These are phyloP conservation scores for Phylloporus sp. DNA, from an alignment of 768 basidiomycete species.

Conservation along the genomic window DNA sequence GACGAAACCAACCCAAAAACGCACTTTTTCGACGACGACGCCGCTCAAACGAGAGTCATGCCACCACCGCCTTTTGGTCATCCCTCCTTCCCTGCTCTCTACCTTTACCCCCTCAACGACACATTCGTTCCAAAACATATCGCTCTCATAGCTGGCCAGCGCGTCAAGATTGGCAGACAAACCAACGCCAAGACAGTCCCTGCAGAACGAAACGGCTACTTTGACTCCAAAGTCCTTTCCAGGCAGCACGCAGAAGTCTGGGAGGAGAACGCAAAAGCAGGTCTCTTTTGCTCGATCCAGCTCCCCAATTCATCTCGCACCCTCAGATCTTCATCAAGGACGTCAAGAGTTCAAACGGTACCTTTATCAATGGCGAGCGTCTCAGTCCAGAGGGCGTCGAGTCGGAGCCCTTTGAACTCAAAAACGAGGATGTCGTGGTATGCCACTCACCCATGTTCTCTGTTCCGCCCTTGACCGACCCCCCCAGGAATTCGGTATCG, in stretches of 20 bases:
- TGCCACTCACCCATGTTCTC: constrained; percentile 31
- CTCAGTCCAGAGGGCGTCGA: constrained; percentile 86
- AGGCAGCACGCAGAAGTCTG: constrained; percentile 98
- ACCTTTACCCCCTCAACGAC: constrained; percentile 90
- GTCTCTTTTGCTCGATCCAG: constrained; percentile 11
- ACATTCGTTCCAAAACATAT: constrained; percentile 95
- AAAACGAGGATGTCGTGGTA: constrained; percentile 94
- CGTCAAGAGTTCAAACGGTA: constrained; percentile 96
- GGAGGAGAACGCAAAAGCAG: constrained; percentile 85
- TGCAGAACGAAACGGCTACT: constrained; percentile 90
- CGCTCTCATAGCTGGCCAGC: constrained; percentile 57
- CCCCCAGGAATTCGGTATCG: constrained; percentile 93
- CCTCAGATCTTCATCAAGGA: constrained; percentile 93
- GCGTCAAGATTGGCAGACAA: constrained; percentile 90
- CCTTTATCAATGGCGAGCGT: constrained; percentile 95
- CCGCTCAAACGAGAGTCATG: too few relatives aligned
- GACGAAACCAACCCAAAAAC: too few relatives aligned
- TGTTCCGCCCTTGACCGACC: constrained; percentile 5
- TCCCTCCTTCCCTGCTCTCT: constrained; percentile 41
- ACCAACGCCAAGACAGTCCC: constrained; percentile 95
- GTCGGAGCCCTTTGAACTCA: constrained; percentile 89
- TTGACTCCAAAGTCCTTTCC: constrained; percentile 92
- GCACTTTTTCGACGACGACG: too few relatives aligned
- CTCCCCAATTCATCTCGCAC: constrained; percentile 9
- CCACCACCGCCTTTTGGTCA: constrained; percentile 30